Base-by-base conservation (phyloP, 2,329 filamentous ascomycete species). In the Cryphonectria japonica region DNA sequence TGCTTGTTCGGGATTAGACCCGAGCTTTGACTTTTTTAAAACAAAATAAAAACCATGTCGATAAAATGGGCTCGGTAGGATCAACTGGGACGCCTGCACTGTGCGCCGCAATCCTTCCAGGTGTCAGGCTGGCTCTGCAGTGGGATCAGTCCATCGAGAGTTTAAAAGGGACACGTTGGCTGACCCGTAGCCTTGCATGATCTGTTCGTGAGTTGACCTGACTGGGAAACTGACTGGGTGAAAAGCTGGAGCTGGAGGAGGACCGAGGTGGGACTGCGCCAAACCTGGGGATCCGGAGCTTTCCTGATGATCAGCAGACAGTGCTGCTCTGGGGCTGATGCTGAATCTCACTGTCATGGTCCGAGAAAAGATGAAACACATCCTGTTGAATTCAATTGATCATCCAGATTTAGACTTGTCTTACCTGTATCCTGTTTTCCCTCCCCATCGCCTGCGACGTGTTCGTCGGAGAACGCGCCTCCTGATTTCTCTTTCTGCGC, bases 291-390 rank as follows among this genome's bases (percentile, higher is more conserved):
- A 67, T 54, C 26, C 46, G 57, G 43, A 62, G 29, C 19, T 41
- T 19, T 41, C 63, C 57, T 29, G 57, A 62, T 22, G 43, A 67
- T 70, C 43, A 57, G 68, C 68, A 26, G 32, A 22, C 14, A 34
- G 11, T 19, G 37, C 11, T 8, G 68, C 68, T 70, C 64, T 70
- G 39, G 32, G 22, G 50, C 66, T 50, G 69, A 26, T 39, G n/a
- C 29, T 32, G 59, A 52, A 64, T 65, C 60, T 68, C 69, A 68
- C 43, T 37, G 54, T 69, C 50, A 57, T 50, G 68, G 41, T 22
- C n/a, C 37, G 59, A 39, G 39, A 60, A 54, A 46, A 63, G 46
- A 50, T 68, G 69, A 68, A 68, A 71, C 69, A 68, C 60, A 67
- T 61, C 60, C 60, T 65, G 11, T 54, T 26, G 57, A 65, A 63